Evolutionary conservation across 331 rosid genomes (phyloP).

Genomic region (Malus hybrid): DNA sequence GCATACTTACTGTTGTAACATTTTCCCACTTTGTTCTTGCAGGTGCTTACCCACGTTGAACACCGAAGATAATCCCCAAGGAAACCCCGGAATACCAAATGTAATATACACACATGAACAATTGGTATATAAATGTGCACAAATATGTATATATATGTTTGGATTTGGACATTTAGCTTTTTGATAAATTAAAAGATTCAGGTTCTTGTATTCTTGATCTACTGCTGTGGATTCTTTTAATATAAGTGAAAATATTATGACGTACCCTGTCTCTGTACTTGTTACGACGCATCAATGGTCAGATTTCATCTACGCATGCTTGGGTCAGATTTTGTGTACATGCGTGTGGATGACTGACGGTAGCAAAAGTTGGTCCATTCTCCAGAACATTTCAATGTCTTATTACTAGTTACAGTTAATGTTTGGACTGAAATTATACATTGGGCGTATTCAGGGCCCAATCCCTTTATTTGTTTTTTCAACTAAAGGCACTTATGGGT

Average conservation of each 20-base stretch:
- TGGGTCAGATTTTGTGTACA: too few relatives aligned
- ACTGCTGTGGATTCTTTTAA: background rate
- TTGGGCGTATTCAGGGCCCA: too few relatives aligned
- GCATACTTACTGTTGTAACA: background rate
- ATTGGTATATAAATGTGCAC: conserved; percentile 4
- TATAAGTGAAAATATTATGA: background rate
- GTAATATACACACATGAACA: conserved; percentile 14
- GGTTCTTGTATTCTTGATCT: background rate
- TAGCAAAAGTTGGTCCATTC: too few relatives aligned
- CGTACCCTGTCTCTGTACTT: too few relatives aligned
- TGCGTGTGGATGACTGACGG: too few relatives aligned
- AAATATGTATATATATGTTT: conserved; percentile 10
- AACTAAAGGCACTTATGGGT: too few relatives aligned
- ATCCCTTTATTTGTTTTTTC: too few relatives aligned
- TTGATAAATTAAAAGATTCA: background rate
- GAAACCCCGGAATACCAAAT: background rate
- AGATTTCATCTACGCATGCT: too few relatives aligned
- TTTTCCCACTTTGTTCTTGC: background rate
- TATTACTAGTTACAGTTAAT: too few relatives aligned
- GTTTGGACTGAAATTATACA: too few relatives aligned
- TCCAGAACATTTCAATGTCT: too few relatives aligned
- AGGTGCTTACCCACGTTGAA: conserved; percentile 17
- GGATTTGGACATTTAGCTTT: conserved; percentile 19
- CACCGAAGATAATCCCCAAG: background rate
- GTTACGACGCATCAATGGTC: too few relatives aligned